Percentiles rank a stretch among this genome's conserved stretches.
These are phyloP conservation scores for Gentiana straminea DNA, from an alignment of 257 asterid species.

Conservation along the genomic window DNA sequence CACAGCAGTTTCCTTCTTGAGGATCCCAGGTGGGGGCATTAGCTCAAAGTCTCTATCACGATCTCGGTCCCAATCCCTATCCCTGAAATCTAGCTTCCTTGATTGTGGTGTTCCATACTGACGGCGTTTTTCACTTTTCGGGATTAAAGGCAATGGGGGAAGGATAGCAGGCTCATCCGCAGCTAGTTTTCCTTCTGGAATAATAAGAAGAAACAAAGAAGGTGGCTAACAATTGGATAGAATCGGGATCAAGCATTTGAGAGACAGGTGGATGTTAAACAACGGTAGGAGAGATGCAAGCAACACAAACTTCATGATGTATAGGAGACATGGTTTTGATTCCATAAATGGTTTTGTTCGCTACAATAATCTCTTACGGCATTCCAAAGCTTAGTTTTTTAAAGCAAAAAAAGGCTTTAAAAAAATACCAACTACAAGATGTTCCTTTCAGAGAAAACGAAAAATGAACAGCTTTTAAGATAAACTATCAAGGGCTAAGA, in stretches of 20 bases:
- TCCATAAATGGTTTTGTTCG: too few relatives aligned
- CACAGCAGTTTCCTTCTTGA: slow-evolving; percentile 62
- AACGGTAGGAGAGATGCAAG: not conserved
- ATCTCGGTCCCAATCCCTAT: slow-evolving; percentile 86
- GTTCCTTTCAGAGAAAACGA: too few relatives aligned
- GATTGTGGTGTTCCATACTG: slow-evolving; percentile 56
- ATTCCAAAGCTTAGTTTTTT: not conserved
- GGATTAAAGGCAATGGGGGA: slow-evolving; percentile 76
- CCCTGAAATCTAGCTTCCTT: slow-evolving; percentile 69
- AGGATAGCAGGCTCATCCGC: slow-evolving; percentile 84
- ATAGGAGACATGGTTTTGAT: too few relatives aligned
- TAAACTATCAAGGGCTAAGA: not conserved
- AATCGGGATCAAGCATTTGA: slow-evolving; percentile 1
- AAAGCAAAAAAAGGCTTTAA: not conserved
- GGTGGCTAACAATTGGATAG: not conserved
- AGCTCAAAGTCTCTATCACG: slow-evolving; percentile 91
- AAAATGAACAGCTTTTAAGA: not conserved
- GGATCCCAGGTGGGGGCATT: slow-evolving; percentile 98
- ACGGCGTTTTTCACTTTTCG: slow-evolving; percentile 68
- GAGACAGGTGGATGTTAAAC: not conserved
- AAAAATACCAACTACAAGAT: not conserved
- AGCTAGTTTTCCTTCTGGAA: slow-evolving; percentile 83
- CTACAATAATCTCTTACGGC: too few relatives aligned
- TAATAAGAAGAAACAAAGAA: slow-evolving; percentile 3
- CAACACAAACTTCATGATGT: not conserved